Base-by-base conservation (phyloP, 106 monocot genomes). In the Phalaenopsis aphrodite region DNA sequence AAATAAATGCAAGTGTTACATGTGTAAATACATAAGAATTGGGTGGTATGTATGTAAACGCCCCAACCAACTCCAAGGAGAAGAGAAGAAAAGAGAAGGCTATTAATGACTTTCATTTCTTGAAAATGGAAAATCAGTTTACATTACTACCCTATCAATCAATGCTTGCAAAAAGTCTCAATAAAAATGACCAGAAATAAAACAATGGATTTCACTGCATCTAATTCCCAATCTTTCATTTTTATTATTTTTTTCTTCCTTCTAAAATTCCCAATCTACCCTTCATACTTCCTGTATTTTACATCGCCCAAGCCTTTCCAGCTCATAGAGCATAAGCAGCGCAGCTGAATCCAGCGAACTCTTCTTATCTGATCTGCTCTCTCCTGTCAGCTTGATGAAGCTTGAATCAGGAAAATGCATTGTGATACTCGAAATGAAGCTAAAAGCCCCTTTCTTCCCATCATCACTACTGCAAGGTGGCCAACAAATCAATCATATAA, bases 321-420 rank as follows among this genome's bases (percentile, higher is more conserved):
- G 94, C 81, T 89, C 85, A 41, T 88, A 85, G 46, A 99, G 92
- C 88, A 93, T 83, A 75, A 75, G 30, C 12, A 93, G 41, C 55
- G 99, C 94, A 38, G 99, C 99, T 3, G 99, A 93, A 56, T 99
- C 99, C 16, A 88, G 88, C 5, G 99, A 91, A 42, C 87, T 88
- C 84, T 95, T 95, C 81, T 99, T 99, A 67, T 99, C 99, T 1
- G 43, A 24, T n/a, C 88, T 77, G 30, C 68, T 61, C 11, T 93
- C 95, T 71, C 99, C 99, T 2, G 39, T 56, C 30, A 91, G 72
- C 30, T 81, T 83, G 41, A 94, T 80, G 2, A 41, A 47, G 8
- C 57, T 18, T 16, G 37, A 83, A 76, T 85, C 82, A 1, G 95
- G 93, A 56, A 90, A 5, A 78, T 88, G 83, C 77, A 95, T 55